Base-by-base conservation (phyloP, 768 basidiomycete genomes). In the Macrolepiota dolichaula region DNA sequence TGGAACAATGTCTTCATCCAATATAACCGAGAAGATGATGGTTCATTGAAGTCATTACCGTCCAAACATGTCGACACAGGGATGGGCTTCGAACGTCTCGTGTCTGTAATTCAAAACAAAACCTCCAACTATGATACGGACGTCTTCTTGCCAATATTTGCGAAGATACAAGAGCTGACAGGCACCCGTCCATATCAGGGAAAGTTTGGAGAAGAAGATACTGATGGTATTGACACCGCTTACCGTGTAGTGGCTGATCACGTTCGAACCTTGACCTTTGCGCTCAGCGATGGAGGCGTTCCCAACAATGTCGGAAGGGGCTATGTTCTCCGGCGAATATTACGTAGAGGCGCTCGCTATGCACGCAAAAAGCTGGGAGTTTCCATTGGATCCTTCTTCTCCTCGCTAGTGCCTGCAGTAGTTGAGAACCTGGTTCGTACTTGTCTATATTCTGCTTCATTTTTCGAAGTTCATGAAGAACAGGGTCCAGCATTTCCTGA, bases 1-100 rank as follows among this genome's bases (percentile, higher is more conserved):
- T 99, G 97, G 97, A 99, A 99, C 79, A 98, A 97, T 72, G 97
- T 99, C 59, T 99, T 98, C 72, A 98, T 99, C 70, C 96, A 98
- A 69, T 99, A 91, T 79, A 98, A 99, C 72, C 91, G 97, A 51
- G 96, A 98, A 73, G 84, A 86, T 47, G 91, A 96, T 60, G 90
- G 91, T 42, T 85, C 87, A 19, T 82, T 99, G 15, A 86, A 83
- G 55, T 62, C 84, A 0, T 83, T 99, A 13, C 97, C 97, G 25
- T 85, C 88, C 35, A 94, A 95, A 74, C 97, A 99, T 68, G 92
- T 99, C 64, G 97, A 99, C 71, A 99, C 97, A 5, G 97, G 97
- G 54, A 95, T 99, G 96, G 97, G 97, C 46, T 99, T 97, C 73
- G 97, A 99, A 73, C 92, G 97, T 55, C 81, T 99, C 29, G 97